These are phyloP conservation scores for Crithidia thermophila DNA, from an alignment of 208 protist species.

Conservation along the genomic window DNA sequence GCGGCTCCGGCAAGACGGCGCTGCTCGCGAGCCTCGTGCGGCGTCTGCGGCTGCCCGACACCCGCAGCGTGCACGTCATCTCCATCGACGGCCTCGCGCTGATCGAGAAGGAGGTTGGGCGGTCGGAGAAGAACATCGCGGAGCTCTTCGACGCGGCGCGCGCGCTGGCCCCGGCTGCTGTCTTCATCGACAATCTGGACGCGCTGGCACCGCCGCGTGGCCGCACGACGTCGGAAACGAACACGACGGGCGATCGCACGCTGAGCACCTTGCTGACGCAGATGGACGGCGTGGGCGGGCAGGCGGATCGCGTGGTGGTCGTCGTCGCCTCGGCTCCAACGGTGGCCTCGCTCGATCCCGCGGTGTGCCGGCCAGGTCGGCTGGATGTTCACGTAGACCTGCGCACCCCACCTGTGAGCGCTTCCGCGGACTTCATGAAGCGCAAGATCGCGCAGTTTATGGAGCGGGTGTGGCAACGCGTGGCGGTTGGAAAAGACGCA, in stretches of 20 bases:
- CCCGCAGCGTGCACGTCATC: slow-evolving; percentile 57
- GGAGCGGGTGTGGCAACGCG: not conserved
- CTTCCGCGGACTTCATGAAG: slow-evolving; percentile 22
- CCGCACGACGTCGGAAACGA: slow-evolving; percentile 43
- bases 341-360: slow-evolving; percentile 69
- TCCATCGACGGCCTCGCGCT: slow-evolving; percentile 77
- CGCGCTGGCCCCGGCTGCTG: slow-evolving; percentile 61
- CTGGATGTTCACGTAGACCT: slow-evolving; percentile 87
- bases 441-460: slow-evolving; percentile 24
- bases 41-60: slow-evolving; percentile 45
- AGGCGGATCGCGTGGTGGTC: slow-evolving; percentile 50
- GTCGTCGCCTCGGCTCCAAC: slow-evolving; percentile 84
- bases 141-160: slow-evolving; percentile 80
- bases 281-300: slow-evolving; percentile 86
- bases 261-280: slow-evolving; percentile 92
- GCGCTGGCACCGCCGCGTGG: slow-evolving; percentile 84
- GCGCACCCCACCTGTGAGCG: slow-evolving; percentile 12
- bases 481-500: not conserved
- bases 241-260: slow-evolving; percentile 79
- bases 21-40: slow-evolving; percentile 59
- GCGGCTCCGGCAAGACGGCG: slow-evolving; percentile 87
- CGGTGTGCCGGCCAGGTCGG: slow-evolving; percentile 82
- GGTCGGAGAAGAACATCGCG: slow-evolving; percentile 88
- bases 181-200: slow-evolving; percentile 94
- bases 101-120: slow-evolving; percentile 88